phyloP scores from a whole-genome alignment of 2,329 filamentous ascomycete genomes.

The Microcera coccophila region DNA sequence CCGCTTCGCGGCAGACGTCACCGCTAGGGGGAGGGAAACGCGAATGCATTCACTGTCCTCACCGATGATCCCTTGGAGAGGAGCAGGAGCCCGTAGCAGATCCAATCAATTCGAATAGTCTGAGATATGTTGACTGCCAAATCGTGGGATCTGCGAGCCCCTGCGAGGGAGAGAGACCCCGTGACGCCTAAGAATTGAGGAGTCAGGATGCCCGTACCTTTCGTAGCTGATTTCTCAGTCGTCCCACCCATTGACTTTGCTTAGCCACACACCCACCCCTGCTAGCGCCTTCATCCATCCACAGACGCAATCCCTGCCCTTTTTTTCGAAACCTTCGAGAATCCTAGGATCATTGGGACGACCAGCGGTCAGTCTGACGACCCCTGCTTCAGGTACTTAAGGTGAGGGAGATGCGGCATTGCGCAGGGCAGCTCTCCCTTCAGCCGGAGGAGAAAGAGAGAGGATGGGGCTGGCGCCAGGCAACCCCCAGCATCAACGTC shows the following conservation, averaged over 20 bases:
- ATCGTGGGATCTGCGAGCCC: constrained; percentile 21
- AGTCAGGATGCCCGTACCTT: neutral
- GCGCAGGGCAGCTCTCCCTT: neutral
- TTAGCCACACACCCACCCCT: constrained; percentile 13
- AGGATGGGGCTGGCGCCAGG: constrained; percentile 1
- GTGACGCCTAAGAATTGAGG: neutral
- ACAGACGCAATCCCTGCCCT: constrained; percentile 20
- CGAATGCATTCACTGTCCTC: neutral
- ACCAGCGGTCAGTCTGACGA: constrained; percentile 26
- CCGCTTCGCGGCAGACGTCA: constrained; percentile 2
- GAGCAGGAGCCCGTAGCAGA: constrained; percentile 9
- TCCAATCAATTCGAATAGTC: constrained; percentile 28
- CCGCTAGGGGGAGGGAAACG: neutral
- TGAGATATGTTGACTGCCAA: constrained; percentile 18
- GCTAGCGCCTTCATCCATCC: constrained; percentile 19
- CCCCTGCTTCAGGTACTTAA: constrained; percentile 8
- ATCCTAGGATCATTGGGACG: constrained; percentile 26
- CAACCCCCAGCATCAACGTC: constrained; percentile 8
- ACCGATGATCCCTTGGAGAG: neutral
- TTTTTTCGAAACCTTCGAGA: constrained; percentile 32
- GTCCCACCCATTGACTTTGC: constrained; percentile 1
- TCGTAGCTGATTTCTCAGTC: no score
- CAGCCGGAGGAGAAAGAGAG: neutral
- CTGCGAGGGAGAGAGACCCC: no score
- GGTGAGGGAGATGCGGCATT: neutral